Base-by-base conservation (phyloP, 768 basidiomycete genomes). In the Termitomyces sp. region DNA sequence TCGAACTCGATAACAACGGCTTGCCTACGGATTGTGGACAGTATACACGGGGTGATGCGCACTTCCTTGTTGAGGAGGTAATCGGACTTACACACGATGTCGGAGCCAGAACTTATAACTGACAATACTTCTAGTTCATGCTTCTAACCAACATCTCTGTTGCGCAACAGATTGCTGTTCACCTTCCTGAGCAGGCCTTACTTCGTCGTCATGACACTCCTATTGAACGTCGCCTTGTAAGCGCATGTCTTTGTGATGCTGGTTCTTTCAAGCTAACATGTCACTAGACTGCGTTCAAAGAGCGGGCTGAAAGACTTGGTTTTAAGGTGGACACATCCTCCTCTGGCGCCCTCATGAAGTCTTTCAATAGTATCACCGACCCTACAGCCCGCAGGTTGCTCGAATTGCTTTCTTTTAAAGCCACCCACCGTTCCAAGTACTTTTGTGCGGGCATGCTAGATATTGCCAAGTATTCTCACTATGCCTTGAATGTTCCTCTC, bases 361-460 rank as follows among this genome's bases (percentile, higher is more conserved):
- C 92, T 5, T 86, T 98, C 65, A 74, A 88, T n/a, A 73, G 76
- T 8, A 79, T 98, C 58, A 66, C 78, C 41, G 84, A 95, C 60
- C 83, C 86, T 8, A 84, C 85, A 52, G 87, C 87, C 56, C 86
- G 85, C 55, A 74, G 82, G 50, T 78, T 94, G n/a, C 75, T 99
- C 10, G 86, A 94, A 70, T 68, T 97, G 35, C 77, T 98, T 42
- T 85, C 86, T 15, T 85, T 83, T 69, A 97, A 97, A 72, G 88
- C 94, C n/a, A 98, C 94, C 59, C 89, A 93, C 58, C 83, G 87
- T 51, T 93, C 97, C 63, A 95, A 94, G 71, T 99, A 99, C 73
- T 98, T 98, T 85, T 99, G 97, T 68, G 84, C 94, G 26, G 97
- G 97, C 60, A 98, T 98, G 96, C 78, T 99, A 63, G 97, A 99